Base-by-base conservation (phyloP, 2,329 filamentous ascomycete species). In the Phyllosticta capitalensis region DNA sequence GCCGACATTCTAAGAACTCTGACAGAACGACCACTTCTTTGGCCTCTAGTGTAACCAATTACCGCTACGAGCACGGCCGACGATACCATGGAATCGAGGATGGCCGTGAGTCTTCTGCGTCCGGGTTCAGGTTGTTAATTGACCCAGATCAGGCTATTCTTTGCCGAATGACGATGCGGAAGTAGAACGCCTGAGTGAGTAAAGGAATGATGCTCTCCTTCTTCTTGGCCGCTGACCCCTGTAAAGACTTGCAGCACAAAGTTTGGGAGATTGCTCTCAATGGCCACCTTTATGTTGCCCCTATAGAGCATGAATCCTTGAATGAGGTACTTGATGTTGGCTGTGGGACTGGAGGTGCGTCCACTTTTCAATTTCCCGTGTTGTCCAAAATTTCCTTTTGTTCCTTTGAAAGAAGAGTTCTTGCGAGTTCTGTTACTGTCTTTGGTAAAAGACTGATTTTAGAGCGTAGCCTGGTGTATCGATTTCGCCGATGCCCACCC, bases 101-200 rank as follows among this genome's bases (percentile, higher is more conserved):
- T 49, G 59, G 59, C 17, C 51, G 54, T 59, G 52, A 33, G 55
- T 62, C 9, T 6, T 17, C 9, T 48, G 28, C 30, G 20, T 28
- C 9, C 21, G 22, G 6, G 2, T 24, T 17, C 12, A 22, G 9
- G 30, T 20, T 20, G 7, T n/a, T 9, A 48, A 30, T 45, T 59
- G 9, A 58, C 38, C 33, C 12, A 28, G 7, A 9, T 33, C 33
- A 66, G 65, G 64, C 33, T 66, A 67, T 59, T 51, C 63, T 4
- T 48, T 66, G 55, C 65, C 66, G 3, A 67, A 67, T 52, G 66
- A 67, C 38, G 63, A 66, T 64, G 60, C 65, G 64, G 66, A 68
- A 53, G 49, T 62, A 19, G 63, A 68, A 61, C 61, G 65, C 17
- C 55, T 68, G 22, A 60, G 61, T 63, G 52, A 17, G 33, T 22